Evolutionary conservation across 225 moss, liverwort and hornwort species (phyloP), one percentile per base, ranked within the genome.

Genomic region (Bryoerythrophyllum caledonicum): DNA sequence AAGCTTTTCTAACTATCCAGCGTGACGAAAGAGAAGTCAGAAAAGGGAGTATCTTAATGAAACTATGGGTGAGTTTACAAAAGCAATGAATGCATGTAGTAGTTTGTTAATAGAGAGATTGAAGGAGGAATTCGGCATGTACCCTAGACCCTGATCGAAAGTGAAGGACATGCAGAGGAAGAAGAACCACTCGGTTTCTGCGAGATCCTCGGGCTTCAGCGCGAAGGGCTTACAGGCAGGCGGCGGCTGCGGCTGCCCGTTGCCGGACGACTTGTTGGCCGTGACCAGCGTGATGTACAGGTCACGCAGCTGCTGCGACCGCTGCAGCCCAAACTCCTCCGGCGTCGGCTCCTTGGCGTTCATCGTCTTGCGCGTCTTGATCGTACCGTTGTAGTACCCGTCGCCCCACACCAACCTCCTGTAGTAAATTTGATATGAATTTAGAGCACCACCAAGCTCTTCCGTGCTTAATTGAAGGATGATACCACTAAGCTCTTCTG

Each of bases 111-210:
- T 63, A 44, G 66, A 68, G 46, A 70, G 43, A 67, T 49, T 15
- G 48, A 17, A 17, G 48, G 48, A 49, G 19, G 48, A 67, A 41
- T 9, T 38, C 38, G 70, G 74, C 35, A 77, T 70, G 78, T 96
- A 96, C 96, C 96, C 96, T 76, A 76, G 88, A 64, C 90, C 94
- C 69, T 88, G 64, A 61, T 87, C 52, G 79, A 96, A 96, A 61
- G 85, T 91, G 87, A 85, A 96, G 69, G 96, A 92, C 94, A 96
- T 96, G 84, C 94, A 96, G 15, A 96, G 78, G 63, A 96, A 81
- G 77, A 91, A 96, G 82, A 96, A 96, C 96, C 96, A 96, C 84
- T 96, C 96, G 72, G 94, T 94, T 78, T 94, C 96, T 10, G 94
- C 91, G 59, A 96, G 88, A 79, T 96, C 96, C 78, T 96, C 96